A percentile compares a stretch with the other conserved stretches of the same genome.
Conservation (phyloP, 2,329 filamentous ascomycete genomes). For the Ophiostoma ips region DNA sequence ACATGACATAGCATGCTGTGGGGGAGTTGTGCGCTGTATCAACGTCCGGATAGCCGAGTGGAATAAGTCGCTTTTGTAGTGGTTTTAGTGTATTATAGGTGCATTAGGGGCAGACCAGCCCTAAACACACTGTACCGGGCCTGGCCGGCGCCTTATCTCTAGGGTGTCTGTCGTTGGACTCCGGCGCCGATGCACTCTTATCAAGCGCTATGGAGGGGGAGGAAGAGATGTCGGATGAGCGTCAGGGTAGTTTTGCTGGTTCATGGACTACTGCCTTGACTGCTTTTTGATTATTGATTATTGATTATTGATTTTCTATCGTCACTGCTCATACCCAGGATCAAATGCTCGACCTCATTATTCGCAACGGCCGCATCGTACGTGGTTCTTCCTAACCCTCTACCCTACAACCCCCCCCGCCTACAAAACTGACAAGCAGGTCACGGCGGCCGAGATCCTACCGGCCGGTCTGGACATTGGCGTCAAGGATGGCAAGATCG, state of each 20-base stretch:
- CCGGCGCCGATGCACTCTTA: background rate
- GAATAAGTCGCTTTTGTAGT: background rate
- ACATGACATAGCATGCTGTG: too few species aligned
- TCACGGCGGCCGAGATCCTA: conserved; percentile 25
- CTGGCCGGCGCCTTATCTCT: background rate
- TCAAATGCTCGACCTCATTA: conserved; percentile 24
- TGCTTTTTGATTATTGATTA: background rate
- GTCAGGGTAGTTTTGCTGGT: background rate
- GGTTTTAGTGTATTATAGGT: background rate
- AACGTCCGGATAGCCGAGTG: background rate
- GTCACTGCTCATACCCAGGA: too few species aligned
- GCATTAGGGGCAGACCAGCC: background rate
- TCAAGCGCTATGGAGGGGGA: background rate
- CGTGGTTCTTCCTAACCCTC: background rate
- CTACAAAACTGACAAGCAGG: background rate
- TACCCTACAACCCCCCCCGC: too few species aligned
- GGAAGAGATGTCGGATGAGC: background rate
- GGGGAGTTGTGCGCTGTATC: background rate
- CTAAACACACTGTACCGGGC: background rate
- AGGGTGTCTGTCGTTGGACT: background rate
- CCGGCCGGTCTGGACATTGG: conserved; percentile 26
- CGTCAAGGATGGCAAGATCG: conserved; percentile 29
- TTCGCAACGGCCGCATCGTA: conserved; percentile 29
- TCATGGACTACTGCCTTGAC: too few species aligned
- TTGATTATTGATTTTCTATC: background rate